A percentile compares a stretch with the other conserved stretches of the same genome.
phyloP scores from a whole-genome alignment of 371 early-diverging fungal species.

The Mortierella sp. region DNA sequence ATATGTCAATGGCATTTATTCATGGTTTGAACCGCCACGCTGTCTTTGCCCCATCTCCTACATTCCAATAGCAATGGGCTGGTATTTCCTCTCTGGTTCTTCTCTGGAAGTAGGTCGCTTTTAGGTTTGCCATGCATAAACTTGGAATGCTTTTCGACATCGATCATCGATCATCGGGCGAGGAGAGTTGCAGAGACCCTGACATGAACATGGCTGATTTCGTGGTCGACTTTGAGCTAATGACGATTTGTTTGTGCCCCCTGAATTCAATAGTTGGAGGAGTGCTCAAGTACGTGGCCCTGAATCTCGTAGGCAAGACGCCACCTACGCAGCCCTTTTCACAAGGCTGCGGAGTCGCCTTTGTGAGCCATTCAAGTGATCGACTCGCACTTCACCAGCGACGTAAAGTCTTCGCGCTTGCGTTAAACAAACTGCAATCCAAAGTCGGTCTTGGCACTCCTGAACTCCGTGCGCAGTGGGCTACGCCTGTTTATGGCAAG shows the following conservation, averaged over 20 bases:
- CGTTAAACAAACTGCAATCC: not conserved
- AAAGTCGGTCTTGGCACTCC: not conserved
- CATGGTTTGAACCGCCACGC: no score
- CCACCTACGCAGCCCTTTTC: not conserved
- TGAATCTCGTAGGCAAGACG: not conserved
- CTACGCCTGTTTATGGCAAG: not conserved
- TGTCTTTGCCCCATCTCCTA: no score
- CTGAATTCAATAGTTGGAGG: no score
- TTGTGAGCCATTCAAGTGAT: not conserved
- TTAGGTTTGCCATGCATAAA: not conserved
- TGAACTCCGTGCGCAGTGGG: slow-evolving; percentile 13
- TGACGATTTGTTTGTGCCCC: no score
- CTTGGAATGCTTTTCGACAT: not conserved
- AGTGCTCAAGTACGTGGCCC: not conserved
- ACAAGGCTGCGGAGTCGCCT: slow-evolving; percentile 2
- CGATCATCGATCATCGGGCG: no score
- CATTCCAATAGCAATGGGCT: not conserved
- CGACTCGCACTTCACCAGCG: not conserved
- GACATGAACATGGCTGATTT: no score
- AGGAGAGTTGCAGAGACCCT: no score
- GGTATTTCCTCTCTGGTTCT: slow-evolving; percentile 1
- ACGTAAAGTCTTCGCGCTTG: slow-evolving; percentile 3
- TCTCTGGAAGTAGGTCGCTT: not conserved
- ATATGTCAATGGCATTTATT: no score
- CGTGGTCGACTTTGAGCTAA: no score